Conservation (phyloP, 1,284 basidiomycete genomes). For the Sporisorium graminicola region DNA sequence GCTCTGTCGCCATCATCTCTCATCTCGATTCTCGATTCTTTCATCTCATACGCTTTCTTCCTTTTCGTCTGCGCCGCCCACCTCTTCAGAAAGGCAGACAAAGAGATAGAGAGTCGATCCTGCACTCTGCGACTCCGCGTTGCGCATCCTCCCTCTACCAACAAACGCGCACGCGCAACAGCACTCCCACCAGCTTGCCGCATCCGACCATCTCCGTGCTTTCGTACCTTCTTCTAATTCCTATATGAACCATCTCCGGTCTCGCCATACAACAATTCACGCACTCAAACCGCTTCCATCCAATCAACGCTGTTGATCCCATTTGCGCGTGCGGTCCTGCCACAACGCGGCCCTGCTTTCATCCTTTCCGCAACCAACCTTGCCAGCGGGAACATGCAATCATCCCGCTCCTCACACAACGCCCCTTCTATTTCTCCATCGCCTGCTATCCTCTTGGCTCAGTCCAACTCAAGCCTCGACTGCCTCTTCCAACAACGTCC, state of each 20-base stretch:
- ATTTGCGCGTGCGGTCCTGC: too few relatives aligned
- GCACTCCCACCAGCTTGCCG: not conserved
- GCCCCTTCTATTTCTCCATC: constrained; percentile 13
- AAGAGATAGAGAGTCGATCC: not conserved
- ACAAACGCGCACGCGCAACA: constrained; percentile 6
- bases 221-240: constrained; percentile 2
- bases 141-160: constrained; percentile 7
- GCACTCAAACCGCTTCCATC: not conserved
- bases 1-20: not conserved
- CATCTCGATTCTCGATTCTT: not conserved
- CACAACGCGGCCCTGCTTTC: too few relatives aligned
- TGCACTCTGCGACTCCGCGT: constrained; percentile 11
- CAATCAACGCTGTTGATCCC: constrained; percentile 1
- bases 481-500: constrained; percentile 5
- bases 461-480: constrained; percentile 2
- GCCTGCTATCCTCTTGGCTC: constrained; percentile 10
- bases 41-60: not conserved
- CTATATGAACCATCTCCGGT: constrained; percentile 1
- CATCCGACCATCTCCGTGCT: not conserved
- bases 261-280: not conserved
- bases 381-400: constrained; percentile 39
- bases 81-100: not conserved
- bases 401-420: constrained; percentile 17
- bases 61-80: not conserved
- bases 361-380: not conserved